Conservation (phyloP, 805 yeast species). For the Candida sphagnicola region DNA sequence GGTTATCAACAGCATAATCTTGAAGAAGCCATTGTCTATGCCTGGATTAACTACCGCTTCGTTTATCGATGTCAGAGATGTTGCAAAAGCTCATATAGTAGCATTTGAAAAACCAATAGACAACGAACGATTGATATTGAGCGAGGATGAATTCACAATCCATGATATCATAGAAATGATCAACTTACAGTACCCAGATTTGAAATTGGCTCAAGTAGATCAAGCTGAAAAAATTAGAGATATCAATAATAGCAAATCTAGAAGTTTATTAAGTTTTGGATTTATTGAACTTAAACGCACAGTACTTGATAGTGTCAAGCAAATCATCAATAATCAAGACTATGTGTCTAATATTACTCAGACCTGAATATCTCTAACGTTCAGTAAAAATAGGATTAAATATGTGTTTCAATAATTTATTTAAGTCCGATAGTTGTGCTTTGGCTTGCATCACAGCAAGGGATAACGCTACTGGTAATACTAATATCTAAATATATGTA, state of each 20-base stretch:
- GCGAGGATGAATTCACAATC: conserved; percentile 12
- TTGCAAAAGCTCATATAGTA: conserved; percentile 52
- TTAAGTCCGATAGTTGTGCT: too few species aligned
- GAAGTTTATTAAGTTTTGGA: conserved; percentile 31
- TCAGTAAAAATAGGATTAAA: too few species aligned
- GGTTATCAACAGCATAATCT: conserved; percentile 38
- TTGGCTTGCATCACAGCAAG: too few species aligned
- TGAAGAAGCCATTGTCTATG: conserved; percentile 20
- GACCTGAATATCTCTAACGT: too few species aligned
- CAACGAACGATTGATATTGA: conserved; percentile 25
- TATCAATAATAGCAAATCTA: conserved; percentile 25
- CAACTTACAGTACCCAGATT: conserved; percentile 19
- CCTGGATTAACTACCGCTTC: conserved; percentile 6
- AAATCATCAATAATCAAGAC: conserved; percentile 18
- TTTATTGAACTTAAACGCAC: conserved; percentile 36
- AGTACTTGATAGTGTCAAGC: conserved; percentile 40
- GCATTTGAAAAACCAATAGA: conserved; percentile 37
- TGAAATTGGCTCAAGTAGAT: conserved; percentile 14
- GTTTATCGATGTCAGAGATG: conserved; percentile 58
- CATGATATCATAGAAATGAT: conserved; percentile 19
- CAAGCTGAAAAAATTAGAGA: conserved; percentile 7
- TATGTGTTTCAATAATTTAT: too few species aligned
- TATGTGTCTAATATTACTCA: too few species aligned
- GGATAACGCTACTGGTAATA: too few species aligned
- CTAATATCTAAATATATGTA: too few species aligned